Evolutionary conservation across 345 rosid species (phyloP), one percentile per base, ranked within the genome.

Genomic region (Balakata baccata): DNA sequence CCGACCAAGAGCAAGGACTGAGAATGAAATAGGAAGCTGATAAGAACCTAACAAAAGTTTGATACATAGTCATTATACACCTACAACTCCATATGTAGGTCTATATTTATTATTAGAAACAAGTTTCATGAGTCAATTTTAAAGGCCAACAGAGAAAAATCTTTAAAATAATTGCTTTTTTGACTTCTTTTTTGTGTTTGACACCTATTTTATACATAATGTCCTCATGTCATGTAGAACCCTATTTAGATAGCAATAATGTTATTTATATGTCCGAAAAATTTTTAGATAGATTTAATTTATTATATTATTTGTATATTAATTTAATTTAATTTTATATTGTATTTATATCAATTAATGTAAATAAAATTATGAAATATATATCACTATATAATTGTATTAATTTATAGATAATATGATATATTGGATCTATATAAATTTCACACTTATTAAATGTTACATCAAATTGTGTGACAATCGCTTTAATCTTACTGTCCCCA

Each of bases 41-140:
- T 52, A 7, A 41, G 43, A 41, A 73, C 70, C 37, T 53, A 66
- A 46, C 71, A 29, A 7, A 46, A 56, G 56, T 18, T 45, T 25
- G 57, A 57, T 22, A 45, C 45, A n/a, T 74, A 46, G 37, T 45
- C 65, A 22, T 53, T 29, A 23, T 63, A 63, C 41, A 45, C 50
- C 70, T 16, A 65, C 41, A 0, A 13, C 53, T 54, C 70, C 64
- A 16, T 39, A 47, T 54, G 76, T 65, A 73, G 64, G 70, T 43
- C 70, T 65, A 53, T 23, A 5, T 53, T 64, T 50, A 25, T 64
- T 54, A 53, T 41, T 53, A 43, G 52, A 43, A 70, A 56, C 79
- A 78, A 47, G 3, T 49, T 77, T 51, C 80, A 84, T 79, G 83
- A 52, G 86, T 56, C 58, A 73, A 23, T 53, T 54, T 64, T 10